Percentiles rank a stretch among this genome's conserved stretches.
Conservation (phyloP, 352 stramenopile genomes). For the Phytophthora citricola region DNA sequence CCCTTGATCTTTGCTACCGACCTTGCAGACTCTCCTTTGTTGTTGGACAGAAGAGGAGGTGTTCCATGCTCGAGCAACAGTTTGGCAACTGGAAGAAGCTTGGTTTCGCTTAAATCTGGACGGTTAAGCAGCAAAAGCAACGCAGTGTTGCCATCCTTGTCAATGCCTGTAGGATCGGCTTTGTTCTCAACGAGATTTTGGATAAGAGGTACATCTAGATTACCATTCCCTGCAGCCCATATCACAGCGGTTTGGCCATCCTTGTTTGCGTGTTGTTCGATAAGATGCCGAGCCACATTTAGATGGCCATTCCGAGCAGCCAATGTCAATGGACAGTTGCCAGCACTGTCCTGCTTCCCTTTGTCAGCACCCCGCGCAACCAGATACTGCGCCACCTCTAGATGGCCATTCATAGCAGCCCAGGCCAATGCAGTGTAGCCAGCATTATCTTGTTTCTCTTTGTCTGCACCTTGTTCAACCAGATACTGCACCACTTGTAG, state of each 20-base stretch:
- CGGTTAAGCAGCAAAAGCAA: slow-evolving; percentile 6
- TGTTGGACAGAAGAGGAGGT: no score
- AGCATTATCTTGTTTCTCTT: neutral
- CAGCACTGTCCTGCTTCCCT: no score
- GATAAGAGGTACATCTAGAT: neutral
- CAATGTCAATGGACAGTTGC: no score
- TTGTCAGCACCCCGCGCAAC: slow-evolving; percentile 14
- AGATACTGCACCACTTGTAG: slow-evolving; percentile 23
- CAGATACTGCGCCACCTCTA: slow-evolving; percentile 14
- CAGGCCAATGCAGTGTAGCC: slow-evolving; percentile 10
- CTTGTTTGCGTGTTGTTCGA: no score
- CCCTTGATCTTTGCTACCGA: no score
- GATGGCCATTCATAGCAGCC: slow-evolving; percentile 7
- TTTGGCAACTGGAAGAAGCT: slow-evolving; percentile 17
- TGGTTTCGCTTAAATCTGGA: slow-evolving; percentile 8
- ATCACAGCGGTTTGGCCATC: no score
- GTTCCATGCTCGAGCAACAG: slow-evolving; percentile 2
- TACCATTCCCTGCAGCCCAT: no score
- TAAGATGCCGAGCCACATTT: no score
- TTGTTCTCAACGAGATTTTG: no score
- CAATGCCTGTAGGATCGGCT: neutral
- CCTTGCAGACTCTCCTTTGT: no score
- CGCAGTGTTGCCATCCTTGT: slow-evolving; percentile 6
- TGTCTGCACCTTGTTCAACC: slow-evolving; percentile 12
- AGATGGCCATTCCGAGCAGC: no score